phyloP scores from a whole-genome alignment of 768 basidiomycete species.

The Tulasnella sp. region DNA sequence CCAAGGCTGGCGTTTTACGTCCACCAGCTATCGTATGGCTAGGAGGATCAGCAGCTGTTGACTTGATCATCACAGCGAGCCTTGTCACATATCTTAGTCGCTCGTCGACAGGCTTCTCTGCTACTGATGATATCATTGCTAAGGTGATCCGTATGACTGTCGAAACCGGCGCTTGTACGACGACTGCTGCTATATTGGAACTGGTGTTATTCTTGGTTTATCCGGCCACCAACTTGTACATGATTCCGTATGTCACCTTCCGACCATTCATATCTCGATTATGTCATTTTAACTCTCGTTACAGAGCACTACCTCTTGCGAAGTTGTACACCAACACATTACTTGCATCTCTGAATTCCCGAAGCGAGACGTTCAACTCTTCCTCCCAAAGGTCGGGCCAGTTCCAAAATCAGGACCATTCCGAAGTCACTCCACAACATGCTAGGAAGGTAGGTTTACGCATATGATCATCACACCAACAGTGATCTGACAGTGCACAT shows the following conservation, averaged over 20 bases:
- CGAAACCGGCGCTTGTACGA: constrained; percentile 15
- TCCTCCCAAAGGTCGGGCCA: too few relatives aligned
- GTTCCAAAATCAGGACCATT: too few relatives aligned
- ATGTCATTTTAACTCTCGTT: background rate
- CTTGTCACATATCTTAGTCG: constrained; percentile 3
- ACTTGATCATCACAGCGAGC: constrained; percentile 11
- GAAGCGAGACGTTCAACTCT: constrained; percentile 9
- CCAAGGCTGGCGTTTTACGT: constrained; percentile 10
- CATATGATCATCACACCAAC: too few relatives aligned
- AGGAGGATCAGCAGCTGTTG: constrained; percentile 14
- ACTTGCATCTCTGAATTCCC: constrained; percentile 14
- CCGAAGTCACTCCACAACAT: too few relatives aligned
- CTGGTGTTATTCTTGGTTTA: constrained; percentile 14
- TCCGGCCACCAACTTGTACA: constrained; percentile 12
- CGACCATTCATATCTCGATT: background rate
- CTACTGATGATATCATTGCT: constrained; percentile 10
- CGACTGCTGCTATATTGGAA: constrained; percentile 12
- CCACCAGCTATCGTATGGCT: constrained; percentile 16
- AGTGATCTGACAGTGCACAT: too few relatives aligned
- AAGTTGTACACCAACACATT: constrained; percentile 17
- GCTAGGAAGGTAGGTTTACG: too few relatives aligned
- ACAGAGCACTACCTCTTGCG: constrained; percentile 11
- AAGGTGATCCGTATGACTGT: constrained; percentile 14
- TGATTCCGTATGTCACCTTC: background rate
- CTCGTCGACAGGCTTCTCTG: constrained; percentile 7